A percentile compares a stretch with the other conserved stretches of the same genome.
These are phyloP conservation scores for Stenogyne calaminthoides DNA, from an alignment of 305 asterid genomes.

Conservation along the genomic window DNA sequence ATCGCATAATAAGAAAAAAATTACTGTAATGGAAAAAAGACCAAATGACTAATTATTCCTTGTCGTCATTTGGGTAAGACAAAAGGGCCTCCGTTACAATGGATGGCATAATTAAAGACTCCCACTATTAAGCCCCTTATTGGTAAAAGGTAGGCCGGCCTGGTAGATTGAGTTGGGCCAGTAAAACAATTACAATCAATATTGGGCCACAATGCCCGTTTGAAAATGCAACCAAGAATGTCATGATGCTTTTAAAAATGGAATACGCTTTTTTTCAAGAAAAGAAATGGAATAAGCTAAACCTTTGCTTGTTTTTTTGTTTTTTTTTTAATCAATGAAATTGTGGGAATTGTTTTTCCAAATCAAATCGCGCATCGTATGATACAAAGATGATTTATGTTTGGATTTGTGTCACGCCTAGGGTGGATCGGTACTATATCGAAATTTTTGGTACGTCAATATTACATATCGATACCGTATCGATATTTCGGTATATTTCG, in stretches of 20 bases:
- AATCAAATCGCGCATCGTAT: neutral
- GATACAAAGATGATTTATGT: neutral
- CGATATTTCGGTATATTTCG: too few species aligned
- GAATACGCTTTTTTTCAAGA: neutral
- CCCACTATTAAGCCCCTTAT: too few species aligned
- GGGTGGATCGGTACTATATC: too few species aligned
- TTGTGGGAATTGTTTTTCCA: neutral
- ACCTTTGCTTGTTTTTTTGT: too few species aligned
- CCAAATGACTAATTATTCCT: neutral
- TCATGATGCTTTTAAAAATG: neutral
- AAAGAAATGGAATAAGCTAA: neutral
- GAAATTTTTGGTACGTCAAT: too few species aligned
- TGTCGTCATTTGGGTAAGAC: neutral
- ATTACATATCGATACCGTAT: too few species aligned
- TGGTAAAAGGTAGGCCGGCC: neutral
- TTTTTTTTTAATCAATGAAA: too few species aligned
- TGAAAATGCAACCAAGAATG: too few species aligned
- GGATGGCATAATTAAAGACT: too few species aligned
- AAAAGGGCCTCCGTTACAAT: too few species aligned
- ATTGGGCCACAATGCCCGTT: neutral
- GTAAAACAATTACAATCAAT: neutral
- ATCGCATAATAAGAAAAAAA: neutral
- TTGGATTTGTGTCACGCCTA: neutral
- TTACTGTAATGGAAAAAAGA: too few species aligned
- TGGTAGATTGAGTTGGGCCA: neutral